Evolutionary conservation across 2,329 filamentous ascomycete species (phyloP).

Genomic region (Pestalotiopsis sp.): DNA sequence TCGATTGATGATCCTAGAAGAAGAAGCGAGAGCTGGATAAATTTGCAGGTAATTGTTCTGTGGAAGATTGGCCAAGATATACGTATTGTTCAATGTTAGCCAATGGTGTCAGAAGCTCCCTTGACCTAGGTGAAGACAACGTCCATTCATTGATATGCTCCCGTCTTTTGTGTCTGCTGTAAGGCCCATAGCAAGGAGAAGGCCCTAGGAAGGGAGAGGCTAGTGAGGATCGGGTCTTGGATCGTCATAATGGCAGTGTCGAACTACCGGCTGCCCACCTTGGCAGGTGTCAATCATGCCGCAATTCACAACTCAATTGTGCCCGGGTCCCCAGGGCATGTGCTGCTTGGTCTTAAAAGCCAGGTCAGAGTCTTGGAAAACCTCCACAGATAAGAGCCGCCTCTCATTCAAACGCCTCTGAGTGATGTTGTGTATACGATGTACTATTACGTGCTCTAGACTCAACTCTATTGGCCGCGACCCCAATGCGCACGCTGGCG

Average conservation of each 20-base stretch:
- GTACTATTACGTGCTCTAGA: conserved; percentile 10
- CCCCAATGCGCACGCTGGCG: not conserved
- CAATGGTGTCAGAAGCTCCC: not conserved
- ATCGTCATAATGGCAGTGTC: conserved; percentile 11
- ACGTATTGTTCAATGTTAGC: not conserved
- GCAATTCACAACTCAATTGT: not conserved
- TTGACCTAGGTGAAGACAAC: conserved; percentile 1
- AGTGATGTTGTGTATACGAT: conserved; percentile 6
- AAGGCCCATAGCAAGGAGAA: not conserved
- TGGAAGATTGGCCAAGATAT: not conserved
- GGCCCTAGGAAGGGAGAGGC: not conserved
- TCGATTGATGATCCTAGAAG: not conserved
- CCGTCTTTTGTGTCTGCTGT: not conserved
- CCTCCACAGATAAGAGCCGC: conserved; percentile 10
- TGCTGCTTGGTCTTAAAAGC: not conserved
- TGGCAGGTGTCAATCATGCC: conserved; percentile 11
- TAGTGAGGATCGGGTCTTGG: not conserved
- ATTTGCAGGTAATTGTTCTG: not conserved
- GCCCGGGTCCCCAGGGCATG: not conserved
- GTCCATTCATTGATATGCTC: not conserved
- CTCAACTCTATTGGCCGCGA: not conserved
- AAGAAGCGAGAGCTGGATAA: not conserved
- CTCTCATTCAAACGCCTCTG: not conserved
- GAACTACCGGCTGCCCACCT: conserved; percentile 11
- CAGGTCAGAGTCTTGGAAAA: not conserved